Evolutionary conservation across 192 early-diverging fungal genomes (phyloP).

Genomic region (Coemansia sp.): DNA sequence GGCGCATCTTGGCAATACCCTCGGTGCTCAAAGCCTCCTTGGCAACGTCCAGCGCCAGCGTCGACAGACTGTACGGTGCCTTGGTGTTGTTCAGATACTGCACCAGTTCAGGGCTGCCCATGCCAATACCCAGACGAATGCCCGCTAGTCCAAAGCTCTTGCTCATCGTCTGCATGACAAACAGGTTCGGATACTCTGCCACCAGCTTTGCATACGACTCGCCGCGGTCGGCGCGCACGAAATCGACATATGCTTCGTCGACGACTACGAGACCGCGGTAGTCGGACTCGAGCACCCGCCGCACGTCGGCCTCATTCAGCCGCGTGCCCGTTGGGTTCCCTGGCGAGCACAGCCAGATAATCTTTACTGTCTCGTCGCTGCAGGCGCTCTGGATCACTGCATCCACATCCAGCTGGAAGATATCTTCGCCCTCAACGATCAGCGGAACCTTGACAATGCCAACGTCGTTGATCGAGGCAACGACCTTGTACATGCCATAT

Average conservation of each 20-base stretch:
- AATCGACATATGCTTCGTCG: constrained; percentile 99
- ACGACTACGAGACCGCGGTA: constrained; percentile 90
- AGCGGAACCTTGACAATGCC: constrained; percentile 82
- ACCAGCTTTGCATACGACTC: constrained; percentile 79
- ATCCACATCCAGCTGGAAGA: constrained; percentile 48
- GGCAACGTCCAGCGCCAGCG: constrained; percentile 78
- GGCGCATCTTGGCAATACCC: constrained; percentile 66
- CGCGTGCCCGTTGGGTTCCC: constrained; percentile 97
- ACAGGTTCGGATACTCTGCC: constrained; percentile 81
- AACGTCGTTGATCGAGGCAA: constrained; percentile 93
- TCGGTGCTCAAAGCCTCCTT: constrained; percentile 70
- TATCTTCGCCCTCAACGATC: constrained; percentile 61
- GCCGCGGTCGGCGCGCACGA: constrained; percentile 64
- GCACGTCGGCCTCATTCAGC: constrained; percentile 62
- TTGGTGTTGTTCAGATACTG: constrained; percentile 94
- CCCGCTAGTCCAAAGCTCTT: constrained; percentile 99
- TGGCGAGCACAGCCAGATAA: constrained; percentile 95
- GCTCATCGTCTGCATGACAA: constrained; percentile 97
- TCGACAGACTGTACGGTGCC: constrained; percentile 98
- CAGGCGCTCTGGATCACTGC: constrained; percentile 53
- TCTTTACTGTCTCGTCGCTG: constrained; percentile 78
- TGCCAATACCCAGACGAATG: constrained; percentile 86
- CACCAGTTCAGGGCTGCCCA: constrained; percentile 78
- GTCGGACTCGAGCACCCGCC: constrained; percentile 37
- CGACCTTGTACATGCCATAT: constrained; percentile 98